Evolutionary conservation across 345 rosid species (phyloP).

Genomic region (Dovyalis caffra): DNA sequence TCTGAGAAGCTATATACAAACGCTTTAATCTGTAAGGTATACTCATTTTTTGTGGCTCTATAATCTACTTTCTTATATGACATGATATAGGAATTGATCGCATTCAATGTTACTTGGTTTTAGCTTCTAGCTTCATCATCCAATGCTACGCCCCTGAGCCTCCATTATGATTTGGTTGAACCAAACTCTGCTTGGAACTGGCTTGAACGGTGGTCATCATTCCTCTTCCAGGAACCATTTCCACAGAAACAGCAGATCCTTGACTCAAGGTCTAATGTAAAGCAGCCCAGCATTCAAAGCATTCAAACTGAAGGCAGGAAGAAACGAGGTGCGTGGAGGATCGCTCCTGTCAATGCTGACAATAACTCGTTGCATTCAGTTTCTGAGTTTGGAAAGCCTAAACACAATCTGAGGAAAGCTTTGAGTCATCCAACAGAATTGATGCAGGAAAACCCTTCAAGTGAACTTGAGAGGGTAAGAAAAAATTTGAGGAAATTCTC

Average conservation of each 20-base stretch:
- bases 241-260: constrained; percentile 12
- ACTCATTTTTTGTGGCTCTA: background rate
- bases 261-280: background rate
- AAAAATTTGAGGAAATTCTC: constrained; percentile 22
- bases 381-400: constrained; percentile 20
- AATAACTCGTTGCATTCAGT: constrained; percentile 4
- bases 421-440: constrained; percentile 1
- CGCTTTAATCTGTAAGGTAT: constrained; percentile 1
- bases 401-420: constrained; percentile 10
- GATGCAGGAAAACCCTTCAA: constrained; percentile 20
- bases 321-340: constrained; percentile 9
- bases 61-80: background rate
- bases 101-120: background rate
- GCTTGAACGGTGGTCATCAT: constrained; percentile 18
- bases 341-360: constrained; percentile 12
- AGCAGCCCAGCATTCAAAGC: background rate
- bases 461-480: constrained; percentile 29
- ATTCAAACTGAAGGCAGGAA: constrained; percentile 14
- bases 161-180: constrained; percentile 14
- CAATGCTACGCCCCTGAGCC: constrained; percentile 14
- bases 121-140: constrained; percentile 18
- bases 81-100: background rate
- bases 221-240: constrained; percentile 15
- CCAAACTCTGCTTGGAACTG: constrained; percentile 18
- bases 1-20: background rate